These are phyloP conservation scores for Acephala macrosclerotiorum DNA, from an alignment of 2,329 filamentous ascomycete genomes.

Conservation along the genomic window DNA sequence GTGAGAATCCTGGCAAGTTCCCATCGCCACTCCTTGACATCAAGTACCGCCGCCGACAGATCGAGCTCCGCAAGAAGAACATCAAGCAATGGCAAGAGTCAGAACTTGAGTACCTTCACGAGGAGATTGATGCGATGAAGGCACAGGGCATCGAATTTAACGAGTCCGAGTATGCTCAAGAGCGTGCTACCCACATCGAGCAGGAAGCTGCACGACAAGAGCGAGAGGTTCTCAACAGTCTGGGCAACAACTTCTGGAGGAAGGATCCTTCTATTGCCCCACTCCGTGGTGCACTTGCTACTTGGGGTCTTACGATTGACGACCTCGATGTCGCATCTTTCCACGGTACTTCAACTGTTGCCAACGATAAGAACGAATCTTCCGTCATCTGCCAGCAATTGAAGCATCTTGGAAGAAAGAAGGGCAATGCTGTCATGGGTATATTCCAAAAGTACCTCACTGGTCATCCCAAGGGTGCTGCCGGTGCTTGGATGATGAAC, in stretches of 20 bases:
- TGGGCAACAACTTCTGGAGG: slow-evolving; percentile 99
- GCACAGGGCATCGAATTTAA: slow-evolving; percentile 77
- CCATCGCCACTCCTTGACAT: slow-evolving; percentile 96
- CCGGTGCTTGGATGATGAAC: slow-evolving; percentile 99
- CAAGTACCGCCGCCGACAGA: slow-evolving; percentile 94
- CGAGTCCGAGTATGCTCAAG: slow-evolving; percentile 84
- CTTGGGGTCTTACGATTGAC: slow-evolving; percentile 97
- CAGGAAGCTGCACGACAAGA: slow-evolving; percentile 88
- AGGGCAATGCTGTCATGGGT: slow-evolving; percentile 94
- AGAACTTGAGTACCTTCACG: slow-evolving; percentile 89
- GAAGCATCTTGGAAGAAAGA: slow-evolving; percentile 90
- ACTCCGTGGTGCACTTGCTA: slow-evolving; percentile 92
- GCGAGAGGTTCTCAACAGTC: slow-evolving; percentile 89
- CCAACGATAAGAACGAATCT: slow-evolving; percentile 99
- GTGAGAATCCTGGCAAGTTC: slow-evolving; percentile 90
- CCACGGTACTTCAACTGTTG: slow-evolving; percentile 98
- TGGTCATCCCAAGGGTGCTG: slow-evolving; percentile 98
- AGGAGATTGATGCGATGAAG: slow-evolving; percentile 93
- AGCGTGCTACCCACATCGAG: slow-evolving; percentile 86
- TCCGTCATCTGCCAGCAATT: slow-evolving; percentile 97
- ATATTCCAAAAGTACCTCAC: slow-evolving; percentile 99
- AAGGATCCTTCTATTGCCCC: slow-evolving; percentile 92
- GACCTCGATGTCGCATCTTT: slow-evolving; percentile 95
- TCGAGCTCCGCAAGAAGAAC: slow-evolving; percentile 91
- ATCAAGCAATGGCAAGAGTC: slow-evolving; percentile 98